Conservation (phyloP, 2,329 filamentous ascomycete genomes). For the Calonectria multiphialidica region DNA sequence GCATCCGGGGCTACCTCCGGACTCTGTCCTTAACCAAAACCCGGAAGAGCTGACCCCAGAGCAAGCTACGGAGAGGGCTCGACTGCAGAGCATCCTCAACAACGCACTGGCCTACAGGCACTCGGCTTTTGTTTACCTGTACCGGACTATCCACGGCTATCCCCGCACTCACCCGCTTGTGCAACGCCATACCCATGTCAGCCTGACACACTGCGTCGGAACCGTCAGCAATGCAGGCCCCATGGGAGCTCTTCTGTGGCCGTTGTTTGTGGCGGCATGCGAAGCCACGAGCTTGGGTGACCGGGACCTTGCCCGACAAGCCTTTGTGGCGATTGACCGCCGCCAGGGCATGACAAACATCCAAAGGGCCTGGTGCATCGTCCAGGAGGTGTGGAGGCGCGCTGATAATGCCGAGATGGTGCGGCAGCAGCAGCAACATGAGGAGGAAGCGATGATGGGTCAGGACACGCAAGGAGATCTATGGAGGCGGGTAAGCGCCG, state of each 20-base stretch:
- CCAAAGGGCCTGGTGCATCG: conserved; percentile 69
- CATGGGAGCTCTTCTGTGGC: conserved; percentile 74
- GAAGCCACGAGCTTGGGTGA: conserved; percentile 66
- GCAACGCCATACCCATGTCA: conserved; percentile 64
- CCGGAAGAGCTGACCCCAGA: conserved; percentile 41
- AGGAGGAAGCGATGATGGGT: conserved; percentile 33
- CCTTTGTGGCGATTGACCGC: conserved; percentile 65
- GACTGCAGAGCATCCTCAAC: conserved; percentile 67
- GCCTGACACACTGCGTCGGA: conserved; percentile 65
- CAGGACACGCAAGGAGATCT: conserved; percentile 52
- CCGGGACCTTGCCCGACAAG: conserved; percentile 61
- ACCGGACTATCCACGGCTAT: conserved; percentile 65
- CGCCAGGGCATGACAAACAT: conserved; percentile 77
- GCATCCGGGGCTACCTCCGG: conserved; percentile 63
- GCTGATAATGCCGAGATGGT: conserved; percentile 53
- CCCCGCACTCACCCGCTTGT: conserved; percentile 61
- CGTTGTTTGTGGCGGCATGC: conserved; percentile 72
- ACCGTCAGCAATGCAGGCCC: conserved; percentile 69
- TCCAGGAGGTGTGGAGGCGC: conserved; percentile 71
- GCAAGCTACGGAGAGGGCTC: conserved; percentile 50
- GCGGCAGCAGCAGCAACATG: conserved; percentile 36
- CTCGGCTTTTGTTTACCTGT: conserved; percentile 69
- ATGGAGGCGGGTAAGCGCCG: conserved; percentile 69
- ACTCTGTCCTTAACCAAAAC: conserved; percentile 40
- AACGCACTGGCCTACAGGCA: conserved; percentile 72